Evolutionary conservation across 768 basidiomycete species (phyloP).

Genomic region (Mycena belliarum): DNA sequence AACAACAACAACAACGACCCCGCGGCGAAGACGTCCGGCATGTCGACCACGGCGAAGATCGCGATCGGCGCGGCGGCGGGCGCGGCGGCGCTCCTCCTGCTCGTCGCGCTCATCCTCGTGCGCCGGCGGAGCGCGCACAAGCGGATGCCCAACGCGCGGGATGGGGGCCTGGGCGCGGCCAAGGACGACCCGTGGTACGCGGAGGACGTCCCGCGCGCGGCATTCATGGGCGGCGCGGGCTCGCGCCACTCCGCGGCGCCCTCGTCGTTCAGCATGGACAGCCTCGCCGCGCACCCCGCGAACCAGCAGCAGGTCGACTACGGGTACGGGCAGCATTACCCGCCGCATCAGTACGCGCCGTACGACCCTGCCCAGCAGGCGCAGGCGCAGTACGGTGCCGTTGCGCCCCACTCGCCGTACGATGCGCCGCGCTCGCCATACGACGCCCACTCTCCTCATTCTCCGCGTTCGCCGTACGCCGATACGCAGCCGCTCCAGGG

Average conservation of each 20-base stretch:
- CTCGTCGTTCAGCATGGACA: constrained; percentile 15
- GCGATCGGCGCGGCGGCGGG: constrained; percentile 14
- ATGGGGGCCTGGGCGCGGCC: neutral
- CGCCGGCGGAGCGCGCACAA: constrained; percentile 10
- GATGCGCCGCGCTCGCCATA: neutral
- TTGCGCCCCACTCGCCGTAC: neutral
- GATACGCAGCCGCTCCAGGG: too few species aligned
- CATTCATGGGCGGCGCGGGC: constrained; percentile 12
- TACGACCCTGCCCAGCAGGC: neutral
- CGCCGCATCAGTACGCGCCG: neutral
- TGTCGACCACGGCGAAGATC: constrained; percentile 15
- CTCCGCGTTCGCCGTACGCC: too few species aligned
- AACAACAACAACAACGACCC: neutral
- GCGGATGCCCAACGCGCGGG: neutral
- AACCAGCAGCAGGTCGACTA: constrained; percentile 12
- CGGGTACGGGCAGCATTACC: constrained; percentile 6
- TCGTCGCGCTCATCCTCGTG: constrained; percentile 9
- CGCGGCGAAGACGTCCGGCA: neutral
- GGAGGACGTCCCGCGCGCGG: constrained; percentile 13
- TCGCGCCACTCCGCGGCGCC: neutral
- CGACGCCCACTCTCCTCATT: too few species aligned
- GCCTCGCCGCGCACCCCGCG: constrained; percentile 3
- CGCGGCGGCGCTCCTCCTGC: neutral
- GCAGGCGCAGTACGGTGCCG: neutral
- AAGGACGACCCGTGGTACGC: constrained; percentile 18